Evolutionary conservation across 495 filamentous ascomycete species (phyloP).

Genomic region (Niebla homalea): DNA sequence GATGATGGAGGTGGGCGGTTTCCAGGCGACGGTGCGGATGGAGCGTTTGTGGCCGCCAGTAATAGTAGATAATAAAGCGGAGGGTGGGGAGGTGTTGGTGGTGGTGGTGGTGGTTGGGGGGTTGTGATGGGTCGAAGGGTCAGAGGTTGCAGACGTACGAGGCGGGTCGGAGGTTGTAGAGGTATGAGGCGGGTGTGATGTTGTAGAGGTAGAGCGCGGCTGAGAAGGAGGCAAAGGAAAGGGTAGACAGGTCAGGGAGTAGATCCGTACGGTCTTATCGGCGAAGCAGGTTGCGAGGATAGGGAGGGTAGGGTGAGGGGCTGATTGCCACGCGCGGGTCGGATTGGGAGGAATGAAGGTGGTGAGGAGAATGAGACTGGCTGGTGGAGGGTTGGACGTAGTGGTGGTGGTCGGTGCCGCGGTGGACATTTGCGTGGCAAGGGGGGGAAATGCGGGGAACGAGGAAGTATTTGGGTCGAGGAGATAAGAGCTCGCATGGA

Average conservation of each 20-base stretch:
- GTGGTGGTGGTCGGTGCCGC: background rate
- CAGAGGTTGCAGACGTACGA: too few species aligned
- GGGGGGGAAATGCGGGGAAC: background rate
- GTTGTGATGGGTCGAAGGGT: too few species aligned
- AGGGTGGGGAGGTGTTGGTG: too few species aligned
- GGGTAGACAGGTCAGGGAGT: conserved; percentile 62
- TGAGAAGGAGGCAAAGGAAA: background rate
- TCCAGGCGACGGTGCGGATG: conserved; percentile 72
- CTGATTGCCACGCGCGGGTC: conserved; percentile 71
- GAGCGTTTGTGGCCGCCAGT: conserved; percentile 82
- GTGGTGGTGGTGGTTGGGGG: too few species aligned
- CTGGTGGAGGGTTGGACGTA: background rate
- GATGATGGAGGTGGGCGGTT: conserved; percentile 39
- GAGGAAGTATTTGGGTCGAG: background rate
- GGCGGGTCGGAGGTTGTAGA: too few species aligned
- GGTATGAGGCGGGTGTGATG: too few species aligned
- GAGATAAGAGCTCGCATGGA: background rate
- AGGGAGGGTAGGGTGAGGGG: conserved; percentile 76
- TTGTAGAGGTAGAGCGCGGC: background rate
- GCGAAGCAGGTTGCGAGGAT: conserved; percentile 79
- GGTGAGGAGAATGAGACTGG: conserved; percentile 18
- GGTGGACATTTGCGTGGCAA: background rate
- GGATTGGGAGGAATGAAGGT: conserved; percentile 53
- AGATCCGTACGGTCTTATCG: conserved; percentile 73
- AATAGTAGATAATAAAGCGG: conserved; percentile 57